Evolutionary conservation across 441 rosid species (phyloP), one percentile per base, ranked within the genome.

Genomic region (Euphorbia corollata): DNA sequence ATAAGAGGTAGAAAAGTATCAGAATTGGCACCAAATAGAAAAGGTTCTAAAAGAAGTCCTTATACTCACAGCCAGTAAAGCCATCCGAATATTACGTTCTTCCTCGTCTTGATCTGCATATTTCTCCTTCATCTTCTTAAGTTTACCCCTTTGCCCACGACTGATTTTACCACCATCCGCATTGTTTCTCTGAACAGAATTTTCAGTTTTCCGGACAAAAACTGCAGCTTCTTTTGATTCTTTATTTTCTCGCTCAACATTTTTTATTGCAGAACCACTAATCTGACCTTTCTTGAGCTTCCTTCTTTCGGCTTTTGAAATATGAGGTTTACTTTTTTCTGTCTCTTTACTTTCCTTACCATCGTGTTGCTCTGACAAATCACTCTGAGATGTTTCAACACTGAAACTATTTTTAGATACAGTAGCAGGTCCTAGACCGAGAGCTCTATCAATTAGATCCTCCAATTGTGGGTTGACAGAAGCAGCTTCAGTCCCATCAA

Each of bases 51-150:
- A 20, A 19, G 8, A 38, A 53, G 63, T 15, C 27, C 13, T 19
- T 39, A 58, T 74, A 85, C 97, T 87, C 82, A 90, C 99, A 67
- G 91, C 95, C 73, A 95, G 78, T 77, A 95, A 82, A 32, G 93
- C 89, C 94, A 95, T 88, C 60, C 92, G 81, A 64, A 87, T 85
- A 65, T 75, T 70, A 73, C 92, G 83, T 80, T 88, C 97, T 83
- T 95, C 97, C 81, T 95, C 99, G 57, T 95, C 99, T 78, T 95
- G 98, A 78, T 90, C 78, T 30, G 91, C 96, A 79, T 91, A 95
- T 80, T 90, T 95, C 84, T 91, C 98, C 86, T 94, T 91, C 83
- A 91, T 95, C 85, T 91, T 94, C 85, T 91, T 94, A 53, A 88
- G 90, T 77, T 94, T 94, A 58, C 96, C 79, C 75, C 67, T 88